Base-by-base conservation (phyloP, 2,329 filamentous ascomycete species). In the Pseudodiploospora longispora region DNA sequence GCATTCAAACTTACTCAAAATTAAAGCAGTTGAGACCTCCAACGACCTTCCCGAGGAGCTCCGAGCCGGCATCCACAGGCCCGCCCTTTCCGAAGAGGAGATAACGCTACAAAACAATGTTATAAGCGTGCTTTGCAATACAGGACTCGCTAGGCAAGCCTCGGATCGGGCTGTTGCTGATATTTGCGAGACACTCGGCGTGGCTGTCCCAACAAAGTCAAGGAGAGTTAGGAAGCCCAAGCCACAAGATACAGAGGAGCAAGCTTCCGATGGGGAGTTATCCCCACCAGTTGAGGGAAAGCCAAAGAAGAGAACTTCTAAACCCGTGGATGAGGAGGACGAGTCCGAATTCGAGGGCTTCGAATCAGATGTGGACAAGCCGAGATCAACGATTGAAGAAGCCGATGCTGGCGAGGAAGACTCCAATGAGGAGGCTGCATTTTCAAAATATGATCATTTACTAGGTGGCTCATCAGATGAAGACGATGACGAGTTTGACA, bases 71-170 rank as follows among this genome's bases (percentile, higher is more conserved):
- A 58, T 76, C 0, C 63, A 73, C 10, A 77, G 74, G 50, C 71
- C 73, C 3, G 63, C 73, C 2, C 57, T 79, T 3, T 66, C 71
- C 2, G 72, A 74, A 36, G 75, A 78, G 41, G 73, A 79, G 52
- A 65, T 62, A 42, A 51, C 59, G 1, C 68, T 72, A 3, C 60
- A 79, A 28, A 76, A 80, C 53, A 80, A 80, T 55, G 76, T 81
- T 41, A 80, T 77, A 28, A 80, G 76, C 47, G 69, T 68, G 6
- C 61, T 81, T 3, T 79, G 72, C 56, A 78, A 75, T 47, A 64
- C 69, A 42, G 67, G 67, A 5, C 65, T 70, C 30, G 75, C 79
- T 42, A 71, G 69, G 50, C 65, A 71, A 40, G 67, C 68, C 3
- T 60, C 76, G 7, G 67, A 72, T 28, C 66, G 69, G 53, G 75